A percentile compares a stretch with the other conserved stretches of the same genome.
These are phyloP conservation scores for Lagenidium sp. DNA, from an alignment of 352 stramenopile genomes.

Conservation along the genomic window DNA sequence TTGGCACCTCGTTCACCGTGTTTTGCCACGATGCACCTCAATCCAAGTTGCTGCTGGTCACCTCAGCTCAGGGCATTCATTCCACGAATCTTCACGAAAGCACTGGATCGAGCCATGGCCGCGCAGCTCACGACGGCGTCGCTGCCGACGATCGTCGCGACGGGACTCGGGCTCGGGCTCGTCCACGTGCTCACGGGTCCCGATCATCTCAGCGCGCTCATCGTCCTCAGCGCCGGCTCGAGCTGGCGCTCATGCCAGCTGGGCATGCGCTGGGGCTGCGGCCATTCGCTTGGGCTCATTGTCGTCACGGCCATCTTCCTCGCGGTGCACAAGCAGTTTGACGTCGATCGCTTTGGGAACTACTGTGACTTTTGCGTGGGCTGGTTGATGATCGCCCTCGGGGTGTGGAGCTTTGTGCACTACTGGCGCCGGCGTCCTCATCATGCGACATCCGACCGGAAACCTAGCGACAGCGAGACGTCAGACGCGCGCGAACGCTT, in stretches of 20 bases:
- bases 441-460: neutral
- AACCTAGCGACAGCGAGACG: neutral
- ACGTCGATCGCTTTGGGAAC: slow-evolving; percentile 31
- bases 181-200: slow-evolving; percentile 50
- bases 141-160: slow-evolving; percentile 27
- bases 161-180: slow-evolving; percentile 30
- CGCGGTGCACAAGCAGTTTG: slow-evolving; percentile 27
- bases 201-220: slow-evolving; percentile 81
- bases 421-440: slow-evolving; percentile 27
- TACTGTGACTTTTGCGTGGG: slow-evolving; percentile 51
- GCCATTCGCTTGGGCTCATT: slow-evolving; percentile 75
- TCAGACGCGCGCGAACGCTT: neutral
- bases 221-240: slow-evolving; percentile 67
- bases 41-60: too few species aligned
- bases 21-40: too few species aligned
- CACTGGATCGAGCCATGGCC: too few species aligned
- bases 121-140: slow-evolving; percentile 14
- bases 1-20: too few species aligned
- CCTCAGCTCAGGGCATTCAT: too few species aligned
- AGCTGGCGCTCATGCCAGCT: slow-evolving; percentile 61
- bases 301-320: slow-evolving; percentile 50
- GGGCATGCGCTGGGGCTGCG: slow-evolving; percentile 77
- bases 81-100: too few species aligned
- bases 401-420: slow-evolving; percentile 26
- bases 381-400: slow-evolving; percentile 41